Conservation (phyloP, 805 yeast genomes). For the Sugiyamaella marilandica region DNA sequence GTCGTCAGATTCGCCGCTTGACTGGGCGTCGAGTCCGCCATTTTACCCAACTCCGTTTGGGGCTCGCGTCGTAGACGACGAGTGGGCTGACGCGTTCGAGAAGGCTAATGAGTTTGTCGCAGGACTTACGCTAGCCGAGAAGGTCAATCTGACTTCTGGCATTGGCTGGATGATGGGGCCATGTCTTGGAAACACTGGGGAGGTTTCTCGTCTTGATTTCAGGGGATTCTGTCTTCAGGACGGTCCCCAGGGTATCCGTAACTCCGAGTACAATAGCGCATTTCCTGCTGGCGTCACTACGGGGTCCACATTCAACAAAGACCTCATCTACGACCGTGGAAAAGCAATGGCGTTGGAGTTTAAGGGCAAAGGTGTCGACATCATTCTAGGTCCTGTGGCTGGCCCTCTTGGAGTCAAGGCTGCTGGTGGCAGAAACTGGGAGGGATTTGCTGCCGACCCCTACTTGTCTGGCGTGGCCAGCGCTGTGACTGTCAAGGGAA, state of each 20-base stretch:
- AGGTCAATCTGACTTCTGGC: constrained; percentile 59
- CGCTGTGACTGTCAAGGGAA: constrained; percentile 48
- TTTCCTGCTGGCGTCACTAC: constrained; percentile 58
- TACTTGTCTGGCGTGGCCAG: constrained; percentile 54
- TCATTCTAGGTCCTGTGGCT: constrained; percentile 51
- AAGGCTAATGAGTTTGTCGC: constrained; percentile 53
- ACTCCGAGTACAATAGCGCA: constrained; percentile 51
- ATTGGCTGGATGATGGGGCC: constrained; percentile 62
- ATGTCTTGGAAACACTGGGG: constrained; percentile 58
- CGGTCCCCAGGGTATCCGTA: constrained; percentile 58
- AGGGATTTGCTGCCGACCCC: constrained; percentile 59
- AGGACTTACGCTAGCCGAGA: constrained; percentile 53
- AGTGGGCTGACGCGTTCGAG: constrained; percentile 55
- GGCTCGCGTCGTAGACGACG: constrained; percentile 25
- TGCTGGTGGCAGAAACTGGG: constrained; percentile 63
- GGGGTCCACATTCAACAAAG: constrained; percentile 54
- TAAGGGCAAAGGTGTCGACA: constrained; percentile 50
- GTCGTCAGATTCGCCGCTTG: not conserved
- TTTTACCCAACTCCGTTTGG: constrained; percentile 23
- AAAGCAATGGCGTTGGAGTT: constrained; percentile 55
- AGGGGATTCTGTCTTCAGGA: constrained; percentile 57
- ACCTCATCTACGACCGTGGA: constrained; percentile 48
- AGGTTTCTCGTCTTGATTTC: constrained; percentile 50
- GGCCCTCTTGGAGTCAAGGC: constrained; percentile 63
- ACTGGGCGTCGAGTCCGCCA: constrained; percentile 18